Evolutionary conservation across 2,329 filamentous ascomycete species (phyloP).

Genomic region (Alternaria brassicae): DNA sequence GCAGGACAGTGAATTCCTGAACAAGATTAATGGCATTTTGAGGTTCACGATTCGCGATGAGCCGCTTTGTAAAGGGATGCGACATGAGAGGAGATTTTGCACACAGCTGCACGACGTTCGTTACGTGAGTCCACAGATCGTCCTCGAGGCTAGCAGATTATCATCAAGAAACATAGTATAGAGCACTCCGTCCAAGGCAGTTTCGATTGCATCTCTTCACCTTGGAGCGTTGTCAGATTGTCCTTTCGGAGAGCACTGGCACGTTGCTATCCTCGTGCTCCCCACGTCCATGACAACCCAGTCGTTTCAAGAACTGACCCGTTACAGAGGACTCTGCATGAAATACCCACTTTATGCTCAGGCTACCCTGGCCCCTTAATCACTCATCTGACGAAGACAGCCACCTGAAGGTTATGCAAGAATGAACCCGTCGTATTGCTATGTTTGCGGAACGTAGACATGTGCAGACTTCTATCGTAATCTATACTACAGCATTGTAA

Average conservation of each 20-base stretch:
- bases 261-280: conserved; percentile 5
- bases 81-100: neutral
- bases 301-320: conserved; percentile 6
- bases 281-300: neutral
- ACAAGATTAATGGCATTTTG: neutral
- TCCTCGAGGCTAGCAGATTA: neutral
- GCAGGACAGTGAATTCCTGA: neutral
- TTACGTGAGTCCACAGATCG: neutral
- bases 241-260: neutral
- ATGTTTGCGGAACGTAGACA: neutral
- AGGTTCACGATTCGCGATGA: neutral
- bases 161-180: neutral
- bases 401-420: neutral
- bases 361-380: neutral
- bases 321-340: conserved; percentile 8
- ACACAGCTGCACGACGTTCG: neutral
- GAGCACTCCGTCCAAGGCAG: neutral
- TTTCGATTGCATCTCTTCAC: neutral
- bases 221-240: neutral
- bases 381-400: neutral
- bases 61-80: neutral
- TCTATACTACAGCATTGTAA: neutral
- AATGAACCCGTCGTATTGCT: conserved; percentile 1
- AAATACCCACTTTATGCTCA: conserved; percentile 10
- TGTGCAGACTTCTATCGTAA: neutral